Conservation (phyloP, 495 filamentous ascomycete genomes). For the Chaetomium fimeti region DNA sequence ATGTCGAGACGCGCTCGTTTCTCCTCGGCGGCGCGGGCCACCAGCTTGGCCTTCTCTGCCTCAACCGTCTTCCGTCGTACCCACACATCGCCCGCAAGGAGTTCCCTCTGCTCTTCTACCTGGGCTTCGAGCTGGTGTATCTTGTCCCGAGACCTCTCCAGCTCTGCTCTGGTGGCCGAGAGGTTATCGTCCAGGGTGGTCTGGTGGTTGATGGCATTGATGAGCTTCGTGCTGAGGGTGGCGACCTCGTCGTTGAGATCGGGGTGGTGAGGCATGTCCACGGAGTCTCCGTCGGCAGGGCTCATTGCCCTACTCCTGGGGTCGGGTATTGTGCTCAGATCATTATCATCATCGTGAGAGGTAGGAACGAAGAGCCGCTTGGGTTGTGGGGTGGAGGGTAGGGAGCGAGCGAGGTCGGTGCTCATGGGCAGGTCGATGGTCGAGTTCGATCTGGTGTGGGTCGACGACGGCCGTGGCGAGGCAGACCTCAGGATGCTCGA, state of each 20-base stretch:
- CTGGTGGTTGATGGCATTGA: constrained; percentile 96
- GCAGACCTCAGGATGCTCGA: constrained; percentile 45
- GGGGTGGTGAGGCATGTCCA: constrained; percentile 53
- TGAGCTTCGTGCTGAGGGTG: constrained; percentile 87
- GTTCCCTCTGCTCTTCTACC: constrained; percentile 49
- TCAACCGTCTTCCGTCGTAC: constrained; percentile 56
- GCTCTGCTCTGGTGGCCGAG: constrained; percentile 74
- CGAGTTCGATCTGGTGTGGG: constrained; percentile 26
- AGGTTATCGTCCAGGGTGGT: constrained; percentile 88
- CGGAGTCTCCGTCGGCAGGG: constrained; percentile 31
- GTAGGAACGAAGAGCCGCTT: constrained; percentile 34
- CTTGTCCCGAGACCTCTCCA: constrained; percentile 69
- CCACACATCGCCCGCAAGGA: constrained; percentile 68
- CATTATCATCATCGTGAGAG: constrained; percentile 44
- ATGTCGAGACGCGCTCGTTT: constrained; percentile 67
- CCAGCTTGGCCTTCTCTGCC: constrained; percentile 42
- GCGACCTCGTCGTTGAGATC: constrained; percentile 87
- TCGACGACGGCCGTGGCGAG: constrained; percentile 27
- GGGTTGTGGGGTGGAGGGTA: constrained; percentile 34
- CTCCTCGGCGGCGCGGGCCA: constrained; percentile 56
- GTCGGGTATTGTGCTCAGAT: constrained; percentile 51
- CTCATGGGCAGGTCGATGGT: constrained; percentile 24
- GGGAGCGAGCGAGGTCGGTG: constrained; percentile 22
- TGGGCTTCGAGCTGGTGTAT: constrained; percentile 65
- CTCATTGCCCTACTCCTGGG: constrained; percentile 46